Base-by-base conservation (phyloP, 805 yeast genomes). In the Candida insectalens region DNA sequence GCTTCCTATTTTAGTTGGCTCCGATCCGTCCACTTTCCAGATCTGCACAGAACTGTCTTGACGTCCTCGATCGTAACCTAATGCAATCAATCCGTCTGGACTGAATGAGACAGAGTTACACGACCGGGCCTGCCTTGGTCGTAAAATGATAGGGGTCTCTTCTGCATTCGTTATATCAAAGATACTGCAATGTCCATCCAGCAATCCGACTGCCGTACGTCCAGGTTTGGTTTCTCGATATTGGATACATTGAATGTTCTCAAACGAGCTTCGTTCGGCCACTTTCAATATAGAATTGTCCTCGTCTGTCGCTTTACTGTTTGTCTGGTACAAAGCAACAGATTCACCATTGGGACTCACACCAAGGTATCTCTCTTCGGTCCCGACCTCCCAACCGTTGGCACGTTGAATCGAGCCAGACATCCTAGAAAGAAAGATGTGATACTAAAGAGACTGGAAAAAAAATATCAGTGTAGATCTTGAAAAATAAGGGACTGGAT, bases 281-380 rank as follows among this genome's bases (percentile, higher is more conserved):
- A 73, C 45, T 43, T 71, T 77, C 15, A 60, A 47, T 14, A 81
- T 60, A 8, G 69, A 73, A 31, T 69, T 69, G 33, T 74, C 79
- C 6, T 67, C 63, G 35, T 48, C 36, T 6, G 36, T 26, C 2
- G 52, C 38, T 9, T 51, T 49, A 21, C 62, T 61, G 41, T 68
- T 60, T 0, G 82, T 74, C 41, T 69, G 71, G 47, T 77, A 79
- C 8, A 83, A 63, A 0, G 79, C 60, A 2, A 84, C 77, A 44
- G 81, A 89, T 50, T 87, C 95, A 3, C 94, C 77, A 19, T 83
- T 67, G 2, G 94, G 92, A 42, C 74, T 79, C 5, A 80, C 77
- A 0, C 83, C 77, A 9, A 83, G 55, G 45, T 73, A 78, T 32
- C 66, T 68, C 47, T 78, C 83, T 29, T 65, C 68, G 29, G 56